Evolutionary conservation across 2,329 filamentous ascomycete genomes (phyloP).

Genomic region (Colletotrichum chrysophilum): DNA sequence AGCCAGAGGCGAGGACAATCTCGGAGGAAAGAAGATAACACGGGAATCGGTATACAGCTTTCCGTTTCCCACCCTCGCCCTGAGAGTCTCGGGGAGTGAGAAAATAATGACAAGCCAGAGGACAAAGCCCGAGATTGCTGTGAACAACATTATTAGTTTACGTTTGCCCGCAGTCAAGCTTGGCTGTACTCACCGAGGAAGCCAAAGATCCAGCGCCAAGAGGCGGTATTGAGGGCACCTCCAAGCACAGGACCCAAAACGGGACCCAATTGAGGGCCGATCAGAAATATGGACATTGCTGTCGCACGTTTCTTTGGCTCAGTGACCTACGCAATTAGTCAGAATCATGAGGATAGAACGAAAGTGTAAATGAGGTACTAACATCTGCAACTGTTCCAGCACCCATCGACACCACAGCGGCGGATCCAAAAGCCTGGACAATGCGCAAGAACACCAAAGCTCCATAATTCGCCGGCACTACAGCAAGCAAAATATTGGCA

Average conservation of each 20-base stretch:
- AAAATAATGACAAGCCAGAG: constrained; percentile 34
- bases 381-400: constrained; percentile 48
- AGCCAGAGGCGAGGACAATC: constrained; percentile 26
- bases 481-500: constrained; percentile 42
- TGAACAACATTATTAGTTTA: neutral
- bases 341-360: neutral
- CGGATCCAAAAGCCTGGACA: constrained; percentile 46
- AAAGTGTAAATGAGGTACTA: neutral
- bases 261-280: constrained; percentile 49
- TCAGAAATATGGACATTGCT: constrained; percentile 44
- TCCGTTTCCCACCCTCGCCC: constrained; percentile 48
- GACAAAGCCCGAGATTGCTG: constrained; percentile 33
- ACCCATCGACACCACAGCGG: constrained; percentile 46
- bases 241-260: constrained; percentile 48
- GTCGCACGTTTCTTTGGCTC: constrained; percentile 36
- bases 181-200: constrained; percentile 31
- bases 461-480: constrained; percentile 40
- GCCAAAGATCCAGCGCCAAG: constrained; percentile 50
- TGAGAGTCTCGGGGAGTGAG: constrained; percentile 50
- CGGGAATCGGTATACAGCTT: constrained; percentile 24
- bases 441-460: constrained; percentile 43
- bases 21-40: constrained; percentile 26
- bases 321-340: constrained; percentile 35
- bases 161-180: neutral
- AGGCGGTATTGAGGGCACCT: constrained; percentile 38